Evolutionary conservation across 805 yeast genomes (phyloP).

Genomic region (Kuraishia ogatae): DNA sequence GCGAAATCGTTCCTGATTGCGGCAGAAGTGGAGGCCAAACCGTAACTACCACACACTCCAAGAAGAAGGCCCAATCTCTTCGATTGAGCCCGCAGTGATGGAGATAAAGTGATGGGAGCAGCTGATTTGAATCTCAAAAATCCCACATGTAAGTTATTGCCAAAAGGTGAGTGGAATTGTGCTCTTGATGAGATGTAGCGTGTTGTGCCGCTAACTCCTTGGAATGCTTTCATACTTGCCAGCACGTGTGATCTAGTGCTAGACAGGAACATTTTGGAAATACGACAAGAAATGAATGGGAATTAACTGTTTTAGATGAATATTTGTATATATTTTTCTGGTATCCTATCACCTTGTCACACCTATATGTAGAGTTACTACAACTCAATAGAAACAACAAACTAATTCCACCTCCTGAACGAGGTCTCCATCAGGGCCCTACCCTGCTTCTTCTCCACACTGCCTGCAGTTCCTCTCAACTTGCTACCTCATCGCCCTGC

Average conservation of each 20-base stretch:
- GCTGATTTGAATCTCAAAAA: neutral
- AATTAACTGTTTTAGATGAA: neutral
- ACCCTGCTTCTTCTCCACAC: neutral
- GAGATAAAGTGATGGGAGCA: neutral
- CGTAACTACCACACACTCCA: neutral
- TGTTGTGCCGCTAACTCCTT: neutral
- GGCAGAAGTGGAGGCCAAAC: neutral
- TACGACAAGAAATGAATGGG: neutral
- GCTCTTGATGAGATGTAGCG: neutral
- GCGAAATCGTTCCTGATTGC: slow-evolving; percentile 1
- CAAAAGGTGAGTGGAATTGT: neutral
- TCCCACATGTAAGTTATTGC: neutral
- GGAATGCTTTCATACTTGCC: neutral
- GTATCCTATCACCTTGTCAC: too few species aligned
- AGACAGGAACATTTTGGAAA: neutral
- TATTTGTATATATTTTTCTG: too few species aligned
- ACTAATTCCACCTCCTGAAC: neutral
- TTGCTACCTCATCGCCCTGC: neutral
- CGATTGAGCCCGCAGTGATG: neutral
- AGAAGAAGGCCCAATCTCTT: neutral
- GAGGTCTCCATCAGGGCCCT: neutral
- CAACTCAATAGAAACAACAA: too few species aligned
- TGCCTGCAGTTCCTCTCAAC: neutral
- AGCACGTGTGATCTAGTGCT: neutral
- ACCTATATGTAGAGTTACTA: too few species aligned